Evolutionary conservation across 805 yeast species (phyloP).

Genomic region (Yarrowia porcina): DNA sequence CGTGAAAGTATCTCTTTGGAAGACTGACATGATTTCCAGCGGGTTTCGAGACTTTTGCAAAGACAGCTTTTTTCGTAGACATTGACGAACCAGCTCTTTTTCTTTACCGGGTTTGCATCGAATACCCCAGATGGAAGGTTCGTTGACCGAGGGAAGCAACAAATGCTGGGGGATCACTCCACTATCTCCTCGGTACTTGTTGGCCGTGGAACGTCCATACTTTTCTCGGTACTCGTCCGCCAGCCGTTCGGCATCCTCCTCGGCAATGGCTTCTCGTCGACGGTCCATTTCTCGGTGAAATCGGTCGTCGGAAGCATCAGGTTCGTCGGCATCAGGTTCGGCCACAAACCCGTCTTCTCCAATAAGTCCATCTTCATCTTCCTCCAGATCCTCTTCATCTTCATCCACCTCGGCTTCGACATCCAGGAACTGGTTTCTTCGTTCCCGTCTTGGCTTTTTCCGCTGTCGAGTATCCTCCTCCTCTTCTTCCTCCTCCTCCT

Average conservation of each 20-base stretch:
- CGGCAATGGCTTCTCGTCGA: conserved; percentile 67
- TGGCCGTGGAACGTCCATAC: conserved; percentile 80
- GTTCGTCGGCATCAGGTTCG: conserved; percentile 55
- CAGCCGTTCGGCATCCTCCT: conserved; percentile 89
- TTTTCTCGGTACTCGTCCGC: conserved; percentile 91
- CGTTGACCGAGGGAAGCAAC: conserved; percentile 90
- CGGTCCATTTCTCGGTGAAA: conserved; percentile 88
- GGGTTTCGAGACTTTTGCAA: conserved; percentile 70
- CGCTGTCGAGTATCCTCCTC: conserved; percentile 79
- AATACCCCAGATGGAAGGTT: conserved; percentile 94
- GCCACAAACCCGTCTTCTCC: conserved; percentile 60
- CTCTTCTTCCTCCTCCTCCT: conserved; percentile 85
- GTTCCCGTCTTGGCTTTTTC: conserved; percentile 44
- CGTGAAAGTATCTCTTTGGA: conserved; percentile 88
- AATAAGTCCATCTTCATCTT: conserved; percentile 89
- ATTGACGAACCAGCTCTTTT: conserved; percentile 80
- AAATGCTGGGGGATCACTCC: conserved; percentile 90
- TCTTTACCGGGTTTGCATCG: conserved; percentile 92
- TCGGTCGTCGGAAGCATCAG: conserved; percentile 63
- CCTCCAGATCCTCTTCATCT: conserved; percentile 90
- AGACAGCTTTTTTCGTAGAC: conserved; percentile 79
- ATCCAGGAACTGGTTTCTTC: conserved; percentile 85
- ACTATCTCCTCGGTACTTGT: conserved; percentile 79
- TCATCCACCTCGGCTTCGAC: conserved; percentile 99
- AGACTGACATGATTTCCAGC: conserved; percentile 81